Percentiles rank a stretch among this genome's conserved stretches.
Conservation (phyloP, 148 eudicot genomes). For the Tetragonia tetragonoides region DNA sequence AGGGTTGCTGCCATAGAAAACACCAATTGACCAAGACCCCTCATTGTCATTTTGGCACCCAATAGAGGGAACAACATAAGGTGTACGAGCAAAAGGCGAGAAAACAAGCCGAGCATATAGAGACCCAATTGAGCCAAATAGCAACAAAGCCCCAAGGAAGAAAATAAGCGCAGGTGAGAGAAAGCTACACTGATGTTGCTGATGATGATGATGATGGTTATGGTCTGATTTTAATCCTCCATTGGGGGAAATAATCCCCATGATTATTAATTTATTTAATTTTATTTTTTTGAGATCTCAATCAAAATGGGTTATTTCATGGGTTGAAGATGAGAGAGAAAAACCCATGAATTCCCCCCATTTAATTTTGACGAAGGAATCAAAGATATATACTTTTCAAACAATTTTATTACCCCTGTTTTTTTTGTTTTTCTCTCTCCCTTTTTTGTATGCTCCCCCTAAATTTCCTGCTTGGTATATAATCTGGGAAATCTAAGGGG, state of each 20-base stretch:
- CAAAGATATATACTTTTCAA: neutral
- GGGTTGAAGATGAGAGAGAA: neutral
- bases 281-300: neutral
- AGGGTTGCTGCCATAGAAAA: conserved; percentile 81
- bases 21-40: conserved; percentile 91
- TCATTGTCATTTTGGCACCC: conserved; percentile 73
- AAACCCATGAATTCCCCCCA: neutral
- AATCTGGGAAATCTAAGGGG: no score
- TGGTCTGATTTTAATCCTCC: conserved; percentile 25
- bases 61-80: conserved; percentile 29
- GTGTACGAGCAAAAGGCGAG: conserved; percentile 42
- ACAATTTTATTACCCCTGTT: neutral
- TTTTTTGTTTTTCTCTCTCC: no score
- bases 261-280: neutral
- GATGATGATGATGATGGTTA: conserved; percentile 5
- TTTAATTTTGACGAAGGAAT: neutral
- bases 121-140: conserved; percentile 53
- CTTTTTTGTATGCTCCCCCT: neutral
- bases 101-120: conserved; percentile 57
- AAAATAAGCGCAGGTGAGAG: conserved; percentile 43
- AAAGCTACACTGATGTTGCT: conserved; percentile 15
- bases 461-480: no score
- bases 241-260: conserved; percentile 1
- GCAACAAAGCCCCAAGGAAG: conserved; percentile 38
- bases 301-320: neutral